Conservation (phyloP, 495 filamentous ascomycete species). For the Tuber brumale region DNA sequence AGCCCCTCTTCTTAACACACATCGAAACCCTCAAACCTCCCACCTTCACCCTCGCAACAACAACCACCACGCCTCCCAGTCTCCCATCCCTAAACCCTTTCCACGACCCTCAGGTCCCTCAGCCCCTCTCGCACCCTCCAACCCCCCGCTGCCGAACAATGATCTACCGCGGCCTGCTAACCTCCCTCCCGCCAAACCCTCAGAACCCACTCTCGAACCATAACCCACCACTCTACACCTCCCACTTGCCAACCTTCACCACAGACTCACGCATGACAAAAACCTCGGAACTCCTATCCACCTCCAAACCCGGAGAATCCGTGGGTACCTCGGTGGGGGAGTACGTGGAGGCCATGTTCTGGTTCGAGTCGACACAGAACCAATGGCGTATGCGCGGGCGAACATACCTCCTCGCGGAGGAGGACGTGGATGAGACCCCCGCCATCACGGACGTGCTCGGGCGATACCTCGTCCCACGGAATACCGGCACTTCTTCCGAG, state of each 20-base stretch:
- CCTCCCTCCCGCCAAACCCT: slow-evolving; percentile 59
- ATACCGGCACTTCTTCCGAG: slow-evolving; percentile 16
- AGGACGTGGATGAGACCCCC: slow-evolving; percentile 31
- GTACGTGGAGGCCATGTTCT: slow-evolving; percentile 75
- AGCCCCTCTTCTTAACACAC: slow-evolving; percentile 51
- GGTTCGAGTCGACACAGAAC: slow-evolving; percentile 58
- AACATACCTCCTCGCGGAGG: slow-evolving; percentile 57
- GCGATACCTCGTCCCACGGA: slow-evolving; percentile 12
- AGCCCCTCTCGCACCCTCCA: slow-evolving; percentile 47
- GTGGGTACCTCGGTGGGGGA: slow-evolving; percentile 55
- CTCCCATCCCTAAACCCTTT: slow-evolving; percentile 52
- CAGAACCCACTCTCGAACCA: slow-evolving; percentile 54
- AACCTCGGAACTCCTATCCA: slow-evolving; percentile 57
- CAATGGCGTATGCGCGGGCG: slow-evolving; percentile 80
- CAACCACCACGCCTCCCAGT: slow-evolving; percentile 39
- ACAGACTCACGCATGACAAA: slow-evolving; percentile 87
- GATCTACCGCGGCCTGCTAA: slow-evolving; percentile 80
- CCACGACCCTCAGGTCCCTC: slow-evolving; percentile 59
- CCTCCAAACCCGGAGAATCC: slow-evolving; percentile 2
- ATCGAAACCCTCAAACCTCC: slow-evolving; percentile 51
- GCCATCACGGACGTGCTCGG: slow-evolving; percentile 41
- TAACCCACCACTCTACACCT: slow-evolving; percentile 64
- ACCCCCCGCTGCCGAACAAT: slow-evolving; percentile 58
- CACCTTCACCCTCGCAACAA: slow-evolving; percentile 57
- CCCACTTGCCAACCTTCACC: slow-evolving; percentile 72